phyloP scores from a whole-genome alignment of 2,329 filamentous ascomycete genomes.

The Paracamarosporium sp. region DNA sequence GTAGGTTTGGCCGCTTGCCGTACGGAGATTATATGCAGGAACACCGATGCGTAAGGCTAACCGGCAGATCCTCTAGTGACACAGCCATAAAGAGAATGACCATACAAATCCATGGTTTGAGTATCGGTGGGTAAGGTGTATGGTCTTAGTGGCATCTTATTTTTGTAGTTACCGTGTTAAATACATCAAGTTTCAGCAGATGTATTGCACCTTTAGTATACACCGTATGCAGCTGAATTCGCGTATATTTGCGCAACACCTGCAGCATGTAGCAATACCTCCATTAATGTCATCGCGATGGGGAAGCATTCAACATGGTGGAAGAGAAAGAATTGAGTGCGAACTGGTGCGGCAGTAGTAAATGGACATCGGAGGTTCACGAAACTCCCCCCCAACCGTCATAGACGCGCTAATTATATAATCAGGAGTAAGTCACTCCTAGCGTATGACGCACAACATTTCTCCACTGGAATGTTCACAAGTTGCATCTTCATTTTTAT shows the following conservation, averaged over 20 bases:
- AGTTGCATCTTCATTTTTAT: too few species aligned
- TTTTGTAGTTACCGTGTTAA: too few species aligned
- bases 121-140: too few species aligned
- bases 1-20: not conserved
- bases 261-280: not conserved
- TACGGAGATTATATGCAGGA: not conserved
- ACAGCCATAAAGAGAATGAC: not conserved
- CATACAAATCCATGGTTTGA: too few species aligned
- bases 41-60: not conserved
- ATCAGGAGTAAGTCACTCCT: not conserved
- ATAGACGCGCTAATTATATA: not conserved
- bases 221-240: not conserved
- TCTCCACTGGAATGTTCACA: too few species aligned
- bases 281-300: not conserved
- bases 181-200: not conserved
- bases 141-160: too few species aligned
- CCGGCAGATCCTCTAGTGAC: not conserved
- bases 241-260: not conserved
- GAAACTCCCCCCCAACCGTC: not conserved
- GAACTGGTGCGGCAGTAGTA: not conserved
- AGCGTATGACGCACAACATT: not conserved
- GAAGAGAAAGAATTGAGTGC: not conserved
- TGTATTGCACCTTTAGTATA: too few species aligned
- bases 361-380: constrained; percentile 1
- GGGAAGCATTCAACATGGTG: not conserved